Conservation (phyloP, 1,139 yeast species). For the Blastobotrys ciferrii region DNA sequence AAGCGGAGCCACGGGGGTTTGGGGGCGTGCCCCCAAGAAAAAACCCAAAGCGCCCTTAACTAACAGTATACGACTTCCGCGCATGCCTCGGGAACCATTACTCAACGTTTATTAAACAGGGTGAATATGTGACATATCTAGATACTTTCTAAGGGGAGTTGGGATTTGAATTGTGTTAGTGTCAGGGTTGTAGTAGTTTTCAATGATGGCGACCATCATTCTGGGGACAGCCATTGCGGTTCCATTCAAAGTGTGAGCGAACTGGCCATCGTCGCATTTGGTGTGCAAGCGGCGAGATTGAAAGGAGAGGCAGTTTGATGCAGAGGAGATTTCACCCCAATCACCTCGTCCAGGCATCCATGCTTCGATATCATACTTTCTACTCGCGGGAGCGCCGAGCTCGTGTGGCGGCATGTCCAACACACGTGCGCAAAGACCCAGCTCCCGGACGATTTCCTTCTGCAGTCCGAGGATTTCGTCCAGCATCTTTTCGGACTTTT, state of each 20-base stretch:
- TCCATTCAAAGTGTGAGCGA: slow-evolving; percentile 85
- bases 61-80: too few relatives aligned
- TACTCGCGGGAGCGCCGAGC: slow-evolving; percentile 89
- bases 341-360: slow-evolving; percentile 97
- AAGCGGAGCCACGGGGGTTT: too few relatives aligned
- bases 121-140: too few relatives aligned
- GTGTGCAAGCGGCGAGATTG: slow-evolving; percentile 84
- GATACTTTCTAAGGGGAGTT: too few relatives aligned
- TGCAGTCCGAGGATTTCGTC: slow-evolving; percentile 66
- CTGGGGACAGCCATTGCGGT: slow-evolving; percentile 97
- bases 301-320: slow-evolving; percentile 90
- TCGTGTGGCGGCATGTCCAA: slow-evolving; percentile 89
- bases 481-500: slow-evolving; percentile 42
- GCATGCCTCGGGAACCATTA: too few relatives aligned
- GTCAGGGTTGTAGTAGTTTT: slow-evolving; percentile 69
- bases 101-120: too few relatives aligned
- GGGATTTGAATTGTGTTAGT: slow-evolving; percentile 57
- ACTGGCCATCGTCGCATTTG: slow-evolving; percentile 47
- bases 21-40: too few relatives aligned
- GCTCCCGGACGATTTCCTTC: slow-evolving; percentile 54
- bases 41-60: too few relatives aligned
- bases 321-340: slow-evolving; percentile 92
- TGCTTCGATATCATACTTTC: slow-evolving; percentile 91
- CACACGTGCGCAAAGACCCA: slow-evolving; percentile 80
- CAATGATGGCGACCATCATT: slow-evolving; percentile 81